phyloP scores from a whole-genome alignment of 257 asterid genomes.

The Solanum neorickii region DNA sequence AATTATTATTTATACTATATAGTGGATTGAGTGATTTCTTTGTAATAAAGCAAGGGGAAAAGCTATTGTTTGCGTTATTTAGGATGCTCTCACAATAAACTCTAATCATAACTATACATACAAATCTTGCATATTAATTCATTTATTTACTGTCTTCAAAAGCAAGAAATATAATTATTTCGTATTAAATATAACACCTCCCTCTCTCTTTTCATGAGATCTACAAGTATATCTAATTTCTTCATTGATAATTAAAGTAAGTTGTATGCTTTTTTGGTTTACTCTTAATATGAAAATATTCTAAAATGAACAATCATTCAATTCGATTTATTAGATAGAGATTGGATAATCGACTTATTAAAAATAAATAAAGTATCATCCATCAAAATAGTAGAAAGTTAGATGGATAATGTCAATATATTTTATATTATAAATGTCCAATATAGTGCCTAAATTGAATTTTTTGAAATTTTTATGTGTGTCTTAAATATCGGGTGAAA shows the following conservation, averaged over 20 bases:
- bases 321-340: no score
- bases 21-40: slow-evolving; percentile 33
- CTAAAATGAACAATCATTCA: background rate
- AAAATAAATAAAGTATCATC: background rate
- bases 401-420: background rate
- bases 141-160: slow-evolving; percentile 23
- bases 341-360: no score
- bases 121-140: slow-evolving; percentile 27
- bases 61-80: slow-evolving; percentile 2
- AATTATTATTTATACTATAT: background rate
- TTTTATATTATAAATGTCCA: no score
- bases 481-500: no score
- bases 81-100: slow-evolving; percentile 10
- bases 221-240: background rate
- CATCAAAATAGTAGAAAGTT: no score
- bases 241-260: background rate
- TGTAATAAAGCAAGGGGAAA: slow-evolving; percentile 29
- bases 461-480: no score
- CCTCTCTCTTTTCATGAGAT: background rate
- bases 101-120: slow-evolving; percentile 29
- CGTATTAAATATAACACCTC: background rate
- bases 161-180: slow-evolving; percentile 9
- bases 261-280: background rate
- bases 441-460: no score
- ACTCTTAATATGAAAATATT: background rate